Conservation (phyloP, 306 rosid species). For the Quercus robur region DNA sequence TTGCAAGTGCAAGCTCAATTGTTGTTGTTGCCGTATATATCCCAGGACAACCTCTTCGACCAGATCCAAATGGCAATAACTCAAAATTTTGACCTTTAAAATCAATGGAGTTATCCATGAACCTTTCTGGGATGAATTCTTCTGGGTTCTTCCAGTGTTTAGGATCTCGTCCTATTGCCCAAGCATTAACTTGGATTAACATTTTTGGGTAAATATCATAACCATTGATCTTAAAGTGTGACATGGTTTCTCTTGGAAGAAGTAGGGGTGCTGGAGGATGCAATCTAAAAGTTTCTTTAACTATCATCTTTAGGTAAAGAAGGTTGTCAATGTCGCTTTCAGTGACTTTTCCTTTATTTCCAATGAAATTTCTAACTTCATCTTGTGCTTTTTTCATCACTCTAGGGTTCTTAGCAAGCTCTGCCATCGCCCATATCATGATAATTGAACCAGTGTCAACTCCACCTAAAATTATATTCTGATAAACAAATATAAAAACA, state of each 20-base stretch:
- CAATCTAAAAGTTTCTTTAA: slow-evolving; percentile 9
- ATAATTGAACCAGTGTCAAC: slow-evolving; percentile 19
- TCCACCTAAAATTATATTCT: slow-evolving; percentile 45
- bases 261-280: slow-evolving; percentile 46
- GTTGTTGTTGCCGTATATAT: slow-evolving; percentile 20
- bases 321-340: too few species aligned
- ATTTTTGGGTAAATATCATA: slow-evolving; percentile 29
- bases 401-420: background rate
- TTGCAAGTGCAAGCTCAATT: slow-evolving; percentile 37
- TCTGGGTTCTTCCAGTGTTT: slow-evolving; percentile 33
- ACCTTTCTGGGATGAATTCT: slow-evolving; percentile 51
- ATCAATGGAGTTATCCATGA: slow-evolving; percentile 23
- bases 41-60: slow-evolving; percentile 44
- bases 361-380: slow-evolving; percentile 14
- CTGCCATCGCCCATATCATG: background rate
- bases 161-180: slow-evolving; percentile 45
- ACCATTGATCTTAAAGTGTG: slow-evolving; percentile 18
- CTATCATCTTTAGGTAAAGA: too few species aligned
- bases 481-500: background rate
- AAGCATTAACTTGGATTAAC: slow-evolving; percentile 22
- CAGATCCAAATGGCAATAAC: slow-evolving; percentile 48
- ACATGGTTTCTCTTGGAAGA: slow-evolving; percentile 37
- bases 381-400: slow-evolving; percentile 21
- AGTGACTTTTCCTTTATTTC: slow-evolving; percentile 18
- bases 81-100: slow-evolving; percentile 40